Base-by-base conservation (phyloP, 352 stramenopile genomes). In the Pythium apleroticum region DNA sequence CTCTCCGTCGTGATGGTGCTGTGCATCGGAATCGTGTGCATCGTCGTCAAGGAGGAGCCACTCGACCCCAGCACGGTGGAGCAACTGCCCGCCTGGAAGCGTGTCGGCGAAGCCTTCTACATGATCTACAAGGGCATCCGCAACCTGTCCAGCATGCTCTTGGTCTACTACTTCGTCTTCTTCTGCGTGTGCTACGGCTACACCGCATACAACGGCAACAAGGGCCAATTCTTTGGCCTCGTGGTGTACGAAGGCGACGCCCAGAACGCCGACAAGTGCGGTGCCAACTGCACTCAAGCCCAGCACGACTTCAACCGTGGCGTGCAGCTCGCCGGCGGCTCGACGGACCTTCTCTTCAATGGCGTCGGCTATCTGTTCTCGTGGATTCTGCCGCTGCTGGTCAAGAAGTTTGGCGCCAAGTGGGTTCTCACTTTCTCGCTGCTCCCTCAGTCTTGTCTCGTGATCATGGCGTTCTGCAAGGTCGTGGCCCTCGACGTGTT, bases 201-300 rank as follows among this genome's bases (percentile, higher is more conserved):
- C 69, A 84, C 76, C 8, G 74, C 78, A 4, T 89, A 89, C 72
- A 87, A 84, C 56, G 76, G 76, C 27, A 81, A 75, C 65, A 89
- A 89, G 60, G 77, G 80, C 0, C 76, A 87, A 66, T 89, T 87
- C 63, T 84, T 81, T 43, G 76, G 76, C 4, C 61, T 80, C 24
- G 68, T 67, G 52, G 76, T 84, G 3, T 74, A 80, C 45, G 72
- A 64, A 8, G 80, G 80, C 11, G 57, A 56, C 6, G 15, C 35
- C 43, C 31, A 46, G 15, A 37, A 65, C 7, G 8, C 41, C 64
- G 19, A 54, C 35, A 3, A 0, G 31, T 1, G 50, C 52, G 2
- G 58, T 50, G 22, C 74, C 4, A 71, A 79, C 35, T 50, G 43
- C 37, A 41, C 19, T 9, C 54, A 37, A 54, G 60, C 22, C 14